Evolutionary conservation across 2,329 filamentous ascomycete genomes (phyloP), one percentile per base, ranked within the genome.

Genomic region (Trichoderma arundinaceum): DNA sequence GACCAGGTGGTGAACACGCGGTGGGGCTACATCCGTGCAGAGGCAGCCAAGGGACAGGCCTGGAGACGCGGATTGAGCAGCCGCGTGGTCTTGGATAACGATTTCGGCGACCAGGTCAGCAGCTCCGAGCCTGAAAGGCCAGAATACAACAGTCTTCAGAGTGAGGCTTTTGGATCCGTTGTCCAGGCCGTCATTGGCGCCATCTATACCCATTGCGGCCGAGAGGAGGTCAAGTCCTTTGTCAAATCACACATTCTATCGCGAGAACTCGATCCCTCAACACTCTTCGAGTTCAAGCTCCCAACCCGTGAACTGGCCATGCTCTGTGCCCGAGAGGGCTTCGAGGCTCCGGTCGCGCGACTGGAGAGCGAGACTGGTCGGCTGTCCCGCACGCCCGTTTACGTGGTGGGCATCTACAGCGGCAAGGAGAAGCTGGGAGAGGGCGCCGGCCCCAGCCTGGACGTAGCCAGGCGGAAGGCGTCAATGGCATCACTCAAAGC

Each of bases 361-460:
- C 86, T 99, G 62, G 85, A 97, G 72, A 92, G 89, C 72, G 95
- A 99, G 82, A 98, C 95, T 3, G 95, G 95, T 76, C 88, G 95
- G 66, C 78, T 86, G 71, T 95, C 91, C 73, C 87, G 91, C 76
- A 91, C 91, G 66, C 94, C 95, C 15, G 95, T 99, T 15, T 98
- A 90, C 74, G 88, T 97, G 35, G 94, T 99, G 13, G 95, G 94
- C 66, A 94, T 99, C 68, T 99, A 91, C 81, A 96, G 91, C 71
- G 95, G 94, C 59, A 83, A 84, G 67, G 94, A 99, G 76, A 94
- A 95, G 84, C 83, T 99, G 48, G 95, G 94, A 64, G 94, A 99
- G 81, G 95, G 89, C n/a, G 85, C 89, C 19, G 95, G 91, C 28
- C 82, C 90, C 56, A 94, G 86, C 77, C 81, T 98, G 65, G 84